Base-by-base conservation (phyloP, 768 basidiomycete species). In the Boletus coccyginus region DNA sequence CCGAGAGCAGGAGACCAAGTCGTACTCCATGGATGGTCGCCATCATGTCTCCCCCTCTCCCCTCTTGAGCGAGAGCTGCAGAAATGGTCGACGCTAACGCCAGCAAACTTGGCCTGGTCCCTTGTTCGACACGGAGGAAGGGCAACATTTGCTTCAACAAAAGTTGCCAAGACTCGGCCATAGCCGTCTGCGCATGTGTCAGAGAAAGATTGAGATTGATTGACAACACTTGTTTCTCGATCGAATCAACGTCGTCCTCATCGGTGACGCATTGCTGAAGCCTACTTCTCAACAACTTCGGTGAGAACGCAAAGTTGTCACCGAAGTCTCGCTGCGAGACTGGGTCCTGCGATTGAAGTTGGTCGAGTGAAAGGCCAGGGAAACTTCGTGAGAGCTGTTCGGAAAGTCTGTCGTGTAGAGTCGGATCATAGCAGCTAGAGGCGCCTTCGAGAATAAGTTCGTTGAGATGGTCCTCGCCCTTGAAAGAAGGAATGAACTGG, bases 121-220 rank as follows among this genome's bases (percentile, higher is more conserved):
- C 66, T n/a, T 69, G 63, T 54, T 90, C 84, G 1, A 80, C 81
- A 29, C 88, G 79, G 27, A 92, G 71, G 69, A 85, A 87, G 0
- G 85, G 82, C 11, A 82, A 73, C 4, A 83, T 75, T 63, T 85
- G 83, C 41, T 83, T 80, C 42, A 94, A 75, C 43, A 96, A 70
- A 44, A 78, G 77, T 49, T 86, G 84, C 92, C 92, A 96, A 5
- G 92, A 82, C 54, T 90, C 84, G 0, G 88, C 82, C 44, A 93
- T 77, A 2, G 83, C 75, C 3, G 81, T 82, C 68, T 95, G 90
- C 1, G 90, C 80, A 62, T 96, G 88, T 21, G 90, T 77, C 39
- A 97, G 75, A 1, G 93, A 94, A 46, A 94, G 80, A 66, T 95
- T 94, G 61, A 94, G 79, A 70, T 97, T 97, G 69, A 95, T 84